Conservation (phyloP, 2,329 filamentous ascomycete species). For the Aureobasidium sp. region DNA sequence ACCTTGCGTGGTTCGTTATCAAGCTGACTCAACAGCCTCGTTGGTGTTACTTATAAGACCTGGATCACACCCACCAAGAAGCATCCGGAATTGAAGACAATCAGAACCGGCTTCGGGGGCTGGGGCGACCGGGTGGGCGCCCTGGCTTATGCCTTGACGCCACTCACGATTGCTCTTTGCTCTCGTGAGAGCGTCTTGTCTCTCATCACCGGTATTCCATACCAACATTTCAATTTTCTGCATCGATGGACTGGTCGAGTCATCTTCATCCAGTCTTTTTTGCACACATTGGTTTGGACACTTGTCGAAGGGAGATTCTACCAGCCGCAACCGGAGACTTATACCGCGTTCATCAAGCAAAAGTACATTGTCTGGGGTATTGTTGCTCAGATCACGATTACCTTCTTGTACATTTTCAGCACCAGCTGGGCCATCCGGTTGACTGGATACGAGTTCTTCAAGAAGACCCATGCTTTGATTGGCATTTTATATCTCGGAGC, state of each 20-base stretch:
- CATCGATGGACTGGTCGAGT: constrained; percentile 70
- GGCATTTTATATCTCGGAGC: constrained; percentile 68
- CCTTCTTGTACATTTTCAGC: constrained; percentile 53
- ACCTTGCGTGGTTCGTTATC: background rate
- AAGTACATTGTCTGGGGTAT: constrained; percentile 66
- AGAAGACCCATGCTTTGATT: constrained; percentile 64
- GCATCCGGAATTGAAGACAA: constrained; percentile 50
- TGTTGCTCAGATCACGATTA: constrained; percentile 57
- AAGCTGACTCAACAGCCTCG: constrained; percentile 33
- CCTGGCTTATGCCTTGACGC: constrained; percentile 65
- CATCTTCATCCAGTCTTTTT: constrained; percentile 57
- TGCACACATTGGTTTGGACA: constrained; percentile 66
- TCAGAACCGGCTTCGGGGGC: constrained; percentile 55
- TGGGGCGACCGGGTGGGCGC: constrained; percentile 63
- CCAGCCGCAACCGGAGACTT: constrained; percentile 59
- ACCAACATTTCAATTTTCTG: constrained; percentile 69
- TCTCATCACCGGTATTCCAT: constrained; percentile 62
- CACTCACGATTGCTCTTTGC: constrained; percentile 59
- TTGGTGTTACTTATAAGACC: constrained; percentile 58
- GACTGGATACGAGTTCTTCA: constrained; percentile 71
- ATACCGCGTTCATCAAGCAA: constrained; percentile 50
- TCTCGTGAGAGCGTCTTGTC: constrained; percentile 63
- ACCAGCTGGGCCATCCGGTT: constrained; percentile 51
- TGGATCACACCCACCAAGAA: constrained; percentile 63
- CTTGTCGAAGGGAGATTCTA: constrained; percentile 60